Conservation (phyloP, 192 early-diverging fungal genomes). For the Coemansia sp. region DNA sequence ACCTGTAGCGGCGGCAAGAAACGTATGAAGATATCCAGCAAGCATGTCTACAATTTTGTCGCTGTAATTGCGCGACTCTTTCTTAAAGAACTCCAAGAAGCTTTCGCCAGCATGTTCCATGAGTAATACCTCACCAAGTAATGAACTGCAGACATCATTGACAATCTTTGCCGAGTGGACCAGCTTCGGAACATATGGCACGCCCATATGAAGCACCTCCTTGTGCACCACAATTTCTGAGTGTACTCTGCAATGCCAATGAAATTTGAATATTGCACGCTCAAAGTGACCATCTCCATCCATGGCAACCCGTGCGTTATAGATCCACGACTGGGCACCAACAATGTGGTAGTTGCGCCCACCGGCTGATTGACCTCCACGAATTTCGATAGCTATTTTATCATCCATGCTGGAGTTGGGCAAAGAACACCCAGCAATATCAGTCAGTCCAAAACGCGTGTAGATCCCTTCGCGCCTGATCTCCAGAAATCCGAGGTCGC, state of each 20-base stretch:
- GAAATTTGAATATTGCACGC: neutral
- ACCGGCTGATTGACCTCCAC: neutral
- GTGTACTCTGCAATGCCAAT: neutral
- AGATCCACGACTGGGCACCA: neutral
- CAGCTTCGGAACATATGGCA: neutral
- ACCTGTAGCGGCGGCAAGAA: neutral
- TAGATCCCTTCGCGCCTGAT: neutral
- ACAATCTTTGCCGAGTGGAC: neutral
- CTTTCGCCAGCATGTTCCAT: neutral
- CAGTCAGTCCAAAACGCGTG: neutral
- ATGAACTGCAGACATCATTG: neutral
- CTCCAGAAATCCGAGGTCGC: neutral
- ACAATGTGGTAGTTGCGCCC: neutral
- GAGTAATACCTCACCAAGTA: slow-evolving; percentile 3
- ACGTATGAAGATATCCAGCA: slow-evolving; percentile 5
- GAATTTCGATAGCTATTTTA: neutral
- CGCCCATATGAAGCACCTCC: neutral
- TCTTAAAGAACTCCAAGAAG: neutral
- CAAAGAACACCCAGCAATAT: neutral
- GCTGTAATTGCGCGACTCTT: no score
- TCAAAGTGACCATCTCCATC: neutral
- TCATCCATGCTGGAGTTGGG: neutral
- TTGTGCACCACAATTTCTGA: neutral
- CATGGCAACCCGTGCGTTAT: neutral
- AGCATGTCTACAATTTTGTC: slow-evolving; percentile 1